Evolutionary conservation across 176 grass and related monocot species (phyloP).

Genomic region (Aegilops tauschii): DNA sequence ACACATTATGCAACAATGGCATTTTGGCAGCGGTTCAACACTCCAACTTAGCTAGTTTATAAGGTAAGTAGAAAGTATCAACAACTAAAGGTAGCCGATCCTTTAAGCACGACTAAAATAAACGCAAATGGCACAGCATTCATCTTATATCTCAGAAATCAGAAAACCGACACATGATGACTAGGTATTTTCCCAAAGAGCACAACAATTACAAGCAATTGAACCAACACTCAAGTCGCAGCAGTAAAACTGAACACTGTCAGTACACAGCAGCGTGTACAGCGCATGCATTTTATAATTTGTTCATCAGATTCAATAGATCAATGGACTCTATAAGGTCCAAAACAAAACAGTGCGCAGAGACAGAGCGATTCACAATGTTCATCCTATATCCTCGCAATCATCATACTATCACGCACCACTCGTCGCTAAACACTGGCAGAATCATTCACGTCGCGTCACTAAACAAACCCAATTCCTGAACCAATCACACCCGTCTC

Average conservation of each 20-base stretch:
- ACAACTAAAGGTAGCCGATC: neutral
- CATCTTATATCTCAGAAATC: conserved; percentile 2
- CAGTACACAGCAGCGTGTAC: neutral
- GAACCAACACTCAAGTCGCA: neutral
- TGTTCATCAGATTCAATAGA: neutral
- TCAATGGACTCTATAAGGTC: no score
- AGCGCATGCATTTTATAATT: neutral
- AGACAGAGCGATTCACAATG: no score
- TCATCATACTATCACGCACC: neutral
- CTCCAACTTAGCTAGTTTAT: neutral
- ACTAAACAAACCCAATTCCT: neutral
- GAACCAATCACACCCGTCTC: neutral
- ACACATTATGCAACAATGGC: neutral
- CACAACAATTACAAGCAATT: neutral
- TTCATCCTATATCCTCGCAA: neutral
- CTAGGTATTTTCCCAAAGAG: neutral
- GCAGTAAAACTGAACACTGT: neutral
- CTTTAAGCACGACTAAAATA: neutral
- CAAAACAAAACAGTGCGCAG: neutral
- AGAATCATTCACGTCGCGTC: neutral
- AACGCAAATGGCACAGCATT: neutral
- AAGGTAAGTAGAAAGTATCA: neutral
- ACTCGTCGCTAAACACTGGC: neutral
- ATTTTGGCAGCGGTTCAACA: no score
- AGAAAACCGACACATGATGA: neutral